Base-by-base conservation (phyloP, 345 rosid species). In the Eucalyptus victrix region DNA sequence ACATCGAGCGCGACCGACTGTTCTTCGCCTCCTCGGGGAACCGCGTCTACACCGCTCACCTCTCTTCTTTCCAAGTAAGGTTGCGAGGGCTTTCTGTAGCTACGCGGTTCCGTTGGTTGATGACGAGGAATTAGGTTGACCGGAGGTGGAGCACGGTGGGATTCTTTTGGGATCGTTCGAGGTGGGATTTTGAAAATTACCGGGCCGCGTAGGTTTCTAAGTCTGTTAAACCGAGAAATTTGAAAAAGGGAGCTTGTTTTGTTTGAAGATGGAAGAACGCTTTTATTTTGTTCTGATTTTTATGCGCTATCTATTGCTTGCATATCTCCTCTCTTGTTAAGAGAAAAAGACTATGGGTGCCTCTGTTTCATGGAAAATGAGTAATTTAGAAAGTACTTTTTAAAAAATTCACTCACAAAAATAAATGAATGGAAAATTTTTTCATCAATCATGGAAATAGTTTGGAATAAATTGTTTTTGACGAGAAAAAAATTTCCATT, bases 21-120 rank as follows among this genome's bases (percentile, higher is more conserved):
- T 96, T 97, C 94, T 94, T 98, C 91, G 98, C 95, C 50, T 94
- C 99, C 83, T 96, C 98, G 28, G 87, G 93, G 51, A 95, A 96
- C 88, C 86, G 90, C 91, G 89, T 97, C 30, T 96, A 96, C 94
- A 72, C 95, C 13, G 87, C 94, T 88, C 93, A 93, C 37, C 94
- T 96, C 85, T 96, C 96, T 50, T 94, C 94, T 37, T 94, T 97
- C 88, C 96, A 94, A 87, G 98, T 96, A 92, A 56, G 44, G 37
- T 65, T 30, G 37, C 21, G 32, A 65, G 37, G 37, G 37, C 88
- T 23, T 69, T 86, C 8, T 53, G 44, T 37, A 34, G 44, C 44
- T 18, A 19, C 45, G 0, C 24, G 4, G 81, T 34, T 72, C 19
- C 44, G 0, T 72, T 2, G 26, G 45, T 72, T 18, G 40, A 34